Conservation (phyloP, 768 basidiomycete genomes). For the Hortiboletus campestris region DNA sequence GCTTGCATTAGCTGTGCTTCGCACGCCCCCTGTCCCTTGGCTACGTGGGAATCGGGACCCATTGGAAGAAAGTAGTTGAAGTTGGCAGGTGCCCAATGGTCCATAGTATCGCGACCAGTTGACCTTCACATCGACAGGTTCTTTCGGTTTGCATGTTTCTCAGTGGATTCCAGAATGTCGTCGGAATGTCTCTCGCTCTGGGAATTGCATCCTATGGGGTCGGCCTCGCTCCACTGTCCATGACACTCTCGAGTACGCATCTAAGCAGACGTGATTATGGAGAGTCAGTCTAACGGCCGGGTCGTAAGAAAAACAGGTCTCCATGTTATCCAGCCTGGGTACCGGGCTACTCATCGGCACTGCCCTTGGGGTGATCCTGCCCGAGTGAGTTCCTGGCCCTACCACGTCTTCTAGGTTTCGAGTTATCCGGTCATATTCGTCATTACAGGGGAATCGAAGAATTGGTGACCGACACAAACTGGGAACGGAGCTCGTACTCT, state of each 20-base stretch:
- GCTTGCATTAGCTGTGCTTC: no score
- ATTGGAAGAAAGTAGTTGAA: background rate
- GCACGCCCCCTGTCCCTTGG: no score
- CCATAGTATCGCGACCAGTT: background rate
- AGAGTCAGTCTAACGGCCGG: constrained; percentile 22
- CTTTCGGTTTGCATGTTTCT: constrained; percentile 19
- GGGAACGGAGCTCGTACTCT: constrained; percentile 42
- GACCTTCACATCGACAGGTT: background rate
- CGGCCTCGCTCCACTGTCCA: constrained; percentile 74
- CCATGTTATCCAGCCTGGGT: constrained; percentile 55
- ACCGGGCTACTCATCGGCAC: constrained; percentile 88
- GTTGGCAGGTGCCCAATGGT: background rate
- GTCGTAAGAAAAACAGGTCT: constrained; percentile 44
- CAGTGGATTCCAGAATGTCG: constrained; percentile 22
- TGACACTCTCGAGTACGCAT: constrained; percentile 62
- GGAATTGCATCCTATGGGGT: constrained; percentile 62
- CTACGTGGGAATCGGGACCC: no score
- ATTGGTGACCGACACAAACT: constrained; percentile 37
- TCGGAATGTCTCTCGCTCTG: constrained; percentile 55
- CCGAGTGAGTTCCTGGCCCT: constrained; percentile 65
- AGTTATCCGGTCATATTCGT: background rate
- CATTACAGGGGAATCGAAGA: constrained; percentile 70
- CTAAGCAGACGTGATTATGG: background rate
- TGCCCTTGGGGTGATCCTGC: constrained; percentile 87
- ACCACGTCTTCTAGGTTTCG: background rate